Evolutionary conservation across 2,329 filamentous ascomycete genomes (phyloP).

Genomic region (Acrodontium crateriforme): DNA sequence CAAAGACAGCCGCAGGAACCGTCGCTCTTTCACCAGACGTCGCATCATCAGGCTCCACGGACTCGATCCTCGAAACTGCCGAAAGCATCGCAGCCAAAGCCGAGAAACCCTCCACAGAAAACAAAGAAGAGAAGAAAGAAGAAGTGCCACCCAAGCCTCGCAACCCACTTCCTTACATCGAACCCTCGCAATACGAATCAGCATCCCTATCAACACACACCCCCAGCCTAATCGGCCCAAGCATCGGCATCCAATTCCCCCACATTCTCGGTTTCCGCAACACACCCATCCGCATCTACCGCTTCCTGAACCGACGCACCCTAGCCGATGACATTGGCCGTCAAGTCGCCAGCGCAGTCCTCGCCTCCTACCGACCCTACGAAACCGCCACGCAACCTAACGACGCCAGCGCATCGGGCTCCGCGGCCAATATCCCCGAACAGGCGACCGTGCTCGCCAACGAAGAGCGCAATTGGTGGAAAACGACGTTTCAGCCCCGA

Average conservation of each 20-base stretch:
- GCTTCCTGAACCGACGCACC: constrained; percentile 71
- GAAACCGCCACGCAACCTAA: constrained; percentile 12
- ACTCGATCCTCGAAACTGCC: background rate
- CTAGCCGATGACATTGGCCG: constrained; percentile 82
- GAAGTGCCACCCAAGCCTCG: constrained; percentile 34
- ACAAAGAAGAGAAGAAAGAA: constrained; percentile 21
- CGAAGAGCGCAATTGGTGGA: constrained; percentile 76
- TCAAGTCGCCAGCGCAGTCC: constrained; percentile 72
- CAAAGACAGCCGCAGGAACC: constrained; percentile 10
- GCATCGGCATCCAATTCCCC: constrained; percentile 61
- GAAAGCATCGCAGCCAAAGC: no score
- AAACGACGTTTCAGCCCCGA: constrained; percentile 48
- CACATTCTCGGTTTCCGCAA: constrained; percentile 88
- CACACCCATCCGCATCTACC: constrained; percentile 71
- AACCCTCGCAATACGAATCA: constrained; percentile 54
- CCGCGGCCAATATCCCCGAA: constrained; percentile 36
- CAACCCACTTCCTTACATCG: constrained; percentile 62
- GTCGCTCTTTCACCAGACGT: constrained; percentile 3
- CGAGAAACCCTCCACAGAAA: constrained; percentile 15
- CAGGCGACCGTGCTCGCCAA: constrained; percentile 49
- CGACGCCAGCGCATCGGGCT: constrained; percentile 12
- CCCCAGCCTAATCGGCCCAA: constrained; percentile 60
- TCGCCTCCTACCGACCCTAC: constrained; percentile 42
- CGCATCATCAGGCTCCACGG: constrained; percentile 1
- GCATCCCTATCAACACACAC: constrained; percentile 50